Evolutionary conservation across 768 basidiomycete genomes (phyloP), one percentile per base, ranked within the genome.

Genomic region (Boletus speciosus): DNA sequence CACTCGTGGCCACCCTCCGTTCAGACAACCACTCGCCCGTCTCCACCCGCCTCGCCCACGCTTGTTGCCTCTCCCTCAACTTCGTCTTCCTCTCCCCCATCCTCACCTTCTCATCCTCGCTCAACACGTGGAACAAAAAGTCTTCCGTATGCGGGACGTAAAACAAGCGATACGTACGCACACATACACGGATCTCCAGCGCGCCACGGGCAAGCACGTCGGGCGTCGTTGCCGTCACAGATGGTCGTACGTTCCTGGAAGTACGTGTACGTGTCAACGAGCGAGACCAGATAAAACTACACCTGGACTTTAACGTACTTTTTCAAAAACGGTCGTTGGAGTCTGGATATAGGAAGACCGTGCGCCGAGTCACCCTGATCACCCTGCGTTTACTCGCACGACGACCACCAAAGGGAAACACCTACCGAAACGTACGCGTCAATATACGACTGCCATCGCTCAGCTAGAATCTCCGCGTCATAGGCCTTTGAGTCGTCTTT

Each of bases 131-230:
- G 25, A 64, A 9, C 36, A 65, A 52, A 52, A 67, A 65, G 46
- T 65, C 64, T 38, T 65, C 64, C 16, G 64, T 65, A 3, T 65
- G 59, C 2, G 64, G 62, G 42, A 65, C 65, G 31, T 65, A 65
- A 38, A 65, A 65, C 41, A 65, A 46, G 29, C 64, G 64, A 10
- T 65, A 65, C n/a, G 64, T 65, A 5, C 64, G 60, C 16, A 25
- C 59, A 70, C 94, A 96, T 52, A 97, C 81, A 57, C 87, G 87
- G 66, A 91, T 89, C 69, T 92, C 89, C 16, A 95, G 77, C 4
- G 79, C 79, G 32, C 86, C 85, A 36, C 66, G 76, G 1, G 82
- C 76, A 29, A 77, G 61, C 23, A 81, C 72, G 39, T 81, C 74
- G 0, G 78, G 80, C 10, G 69, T 70, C 4, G 65, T 60, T 11